Evolutionary conservation across 768 basidiomycete species (phyloP).

Genomic region (Dacryopinax spathularia): DNA sequence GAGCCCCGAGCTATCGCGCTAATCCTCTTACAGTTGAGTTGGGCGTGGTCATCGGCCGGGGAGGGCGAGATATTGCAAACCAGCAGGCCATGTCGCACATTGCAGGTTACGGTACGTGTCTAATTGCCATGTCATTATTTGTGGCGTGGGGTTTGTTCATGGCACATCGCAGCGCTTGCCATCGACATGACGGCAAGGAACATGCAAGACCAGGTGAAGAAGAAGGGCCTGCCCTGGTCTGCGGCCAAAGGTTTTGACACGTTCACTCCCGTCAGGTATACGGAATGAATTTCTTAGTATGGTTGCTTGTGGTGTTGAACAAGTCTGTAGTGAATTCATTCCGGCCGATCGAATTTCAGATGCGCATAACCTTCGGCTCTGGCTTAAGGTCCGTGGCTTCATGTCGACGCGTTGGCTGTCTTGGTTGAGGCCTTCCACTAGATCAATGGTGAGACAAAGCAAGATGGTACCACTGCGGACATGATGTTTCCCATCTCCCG

Average conservation of each 20-base stretch:
- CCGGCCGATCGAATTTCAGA: slow-evolving; percentile 55
- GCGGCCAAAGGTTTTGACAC: slow-evolving; percentile 94
- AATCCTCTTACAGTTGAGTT: slow-evolving; percentile 59
- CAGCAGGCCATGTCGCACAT: slow-evolving; percentile 60
- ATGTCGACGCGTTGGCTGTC: not conserved
- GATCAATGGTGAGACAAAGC: slow-evolving; percentile 75
- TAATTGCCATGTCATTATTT: not conserved
- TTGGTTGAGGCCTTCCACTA: no score
- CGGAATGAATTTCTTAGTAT: slow-evolving; percentile 10
- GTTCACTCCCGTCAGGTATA: slow-evolving; percentile 79
- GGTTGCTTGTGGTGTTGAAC: not conserved
- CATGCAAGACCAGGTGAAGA: slow-evolving; percentile 84
- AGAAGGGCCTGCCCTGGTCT: slow-evolving; percentile 93
- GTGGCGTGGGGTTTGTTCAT: slow-evolving; percentile 1
- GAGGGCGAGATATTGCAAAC: slow-evolving; percentile 66
- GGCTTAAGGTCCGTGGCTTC: slow-evolving; percentile 43
- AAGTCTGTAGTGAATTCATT: slow-evolving; percentile 51
- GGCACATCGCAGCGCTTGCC: slow-evolving; percentile 52
- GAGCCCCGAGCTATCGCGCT: not conserved
- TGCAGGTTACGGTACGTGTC: slow-evolving; percentile 74
- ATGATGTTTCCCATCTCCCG: slow-evolving; percentile 89
- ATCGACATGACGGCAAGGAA: slow-evolving; percentile 96
- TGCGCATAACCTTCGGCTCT: slow-evolving; percentile 60
- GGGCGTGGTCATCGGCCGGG: slow-evolving; percentile 86
- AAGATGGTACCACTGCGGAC: slow-evolving; percentile 69